These are phyloP conservation scores for Agaricus sinodeliciosus DNA, from an alignment of 768 basidiomycete species.

Conservation along the genomic window DNA sequence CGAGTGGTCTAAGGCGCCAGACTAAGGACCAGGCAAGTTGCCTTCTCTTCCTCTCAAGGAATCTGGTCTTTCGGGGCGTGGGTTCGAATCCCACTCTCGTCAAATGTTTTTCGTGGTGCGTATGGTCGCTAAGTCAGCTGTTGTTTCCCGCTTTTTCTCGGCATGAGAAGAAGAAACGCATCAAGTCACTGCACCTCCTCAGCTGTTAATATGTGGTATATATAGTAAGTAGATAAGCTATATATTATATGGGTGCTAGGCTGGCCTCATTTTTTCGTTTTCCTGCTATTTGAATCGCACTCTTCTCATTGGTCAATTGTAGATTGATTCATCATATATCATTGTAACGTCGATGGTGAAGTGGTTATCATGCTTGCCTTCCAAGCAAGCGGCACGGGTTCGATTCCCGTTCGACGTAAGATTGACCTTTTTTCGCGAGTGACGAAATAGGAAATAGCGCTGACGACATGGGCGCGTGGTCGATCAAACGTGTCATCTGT, in stretches of 20 bases:
- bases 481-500: constrained; percentile 1
- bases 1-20: constrained; percentile 81
- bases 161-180: no score
- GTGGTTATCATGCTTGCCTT: constrained; percentile 93
- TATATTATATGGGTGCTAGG: no score
- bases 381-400: constrained; percentile 77
- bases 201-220: no score
- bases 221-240: no score
- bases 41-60: not conserved
- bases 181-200: no score
- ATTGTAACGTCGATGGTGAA: constrained; percentile 30
- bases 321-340: no score
- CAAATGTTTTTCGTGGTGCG: constrained; percentile 8
- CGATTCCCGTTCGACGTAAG: constrained; percentile 66
- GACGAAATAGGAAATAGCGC: not conserved
- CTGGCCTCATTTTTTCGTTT: no score
- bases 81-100: constrained; percentile 48
- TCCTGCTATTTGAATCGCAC: no score
- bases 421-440: constrained; percentile 9
- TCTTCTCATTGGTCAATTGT: no score
- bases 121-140: no score
- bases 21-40: constrained; percentile 25
- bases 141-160: no score
- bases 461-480: not conserved
- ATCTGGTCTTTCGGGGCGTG: constrained; percentile 32